Conservation (phyloP, 345 rosid species). For the Citrus medica region DNA sequence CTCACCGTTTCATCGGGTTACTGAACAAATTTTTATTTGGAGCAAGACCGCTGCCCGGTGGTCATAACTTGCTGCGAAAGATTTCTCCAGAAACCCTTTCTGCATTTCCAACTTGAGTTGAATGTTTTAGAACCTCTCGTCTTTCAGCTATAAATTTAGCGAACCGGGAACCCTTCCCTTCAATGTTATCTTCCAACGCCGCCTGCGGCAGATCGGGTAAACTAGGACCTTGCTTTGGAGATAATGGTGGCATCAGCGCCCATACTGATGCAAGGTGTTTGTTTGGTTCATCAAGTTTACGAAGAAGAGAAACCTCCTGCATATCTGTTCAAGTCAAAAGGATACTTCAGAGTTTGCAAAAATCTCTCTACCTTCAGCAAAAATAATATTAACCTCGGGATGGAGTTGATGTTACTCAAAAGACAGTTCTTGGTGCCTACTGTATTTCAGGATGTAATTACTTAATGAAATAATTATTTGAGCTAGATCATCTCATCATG, state of each 20-base stretch:
- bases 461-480: background rate
- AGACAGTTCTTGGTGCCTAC: background rate
- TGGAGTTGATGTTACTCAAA: background rate
- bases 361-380: background rate
- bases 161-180: constrained; percentile 69
- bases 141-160: constrained; percentile 75
- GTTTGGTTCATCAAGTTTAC: constrained; percentile 64
- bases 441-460: background rate
- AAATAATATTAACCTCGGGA: background rate
- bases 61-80: constrained; percentile 68
- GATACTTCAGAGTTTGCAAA: background rate
- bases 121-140: constrained; percentile 37
- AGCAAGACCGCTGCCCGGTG: background rate
- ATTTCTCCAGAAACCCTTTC: constrained; percentile 31
- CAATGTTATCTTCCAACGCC: constrained; percentile 40
- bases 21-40: background rate
- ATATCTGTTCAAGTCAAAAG: constrained; percentile 40
- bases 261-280: constrained; percentile 64
- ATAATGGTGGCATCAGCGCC: constrained; percentile 75
- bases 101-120: constrained; percentile 19
- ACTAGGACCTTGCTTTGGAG: constrained; percentile 52
- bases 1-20: background rate
- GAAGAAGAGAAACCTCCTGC: constrained; percentile 43
- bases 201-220: constrained; percentile 39
- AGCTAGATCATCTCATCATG: background rate